A percentile compares a stretch with the other conserved stretches of the same genome.
These are phyloP conservation scores for Paspalum vaginatum DNA, from an alignment of 176 grass and related monocot species.

Conservation along the genomic window DNA sequence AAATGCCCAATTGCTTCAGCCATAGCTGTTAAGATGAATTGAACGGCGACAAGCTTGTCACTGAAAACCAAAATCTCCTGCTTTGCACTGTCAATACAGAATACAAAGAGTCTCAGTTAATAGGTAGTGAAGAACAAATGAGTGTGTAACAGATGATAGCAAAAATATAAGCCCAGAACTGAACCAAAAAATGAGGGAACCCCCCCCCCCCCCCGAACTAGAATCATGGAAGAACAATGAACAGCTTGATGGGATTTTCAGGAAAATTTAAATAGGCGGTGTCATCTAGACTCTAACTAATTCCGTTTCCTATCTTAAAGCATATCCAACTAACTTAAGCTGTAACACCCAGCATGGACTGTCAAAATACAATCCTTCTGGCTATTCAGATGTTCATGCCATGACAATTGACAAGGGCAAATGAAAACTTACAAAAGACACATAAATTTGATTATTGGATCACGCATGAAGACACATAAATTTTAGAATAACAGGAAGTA, in stretches of 20 bases:
- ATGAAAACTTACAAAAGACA: no score
- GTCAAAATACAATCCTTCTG: not conserved
- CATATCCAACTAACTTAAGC: no score
- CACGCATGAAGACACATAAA: no score
- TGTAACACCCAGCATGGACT: not conserved
- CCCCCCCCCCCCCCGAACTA: not conserved
- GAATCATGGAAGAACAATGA: not conserved
- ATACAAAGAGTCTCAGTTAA: not conserved
- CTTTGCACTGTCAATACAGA: conserved; percentile 23
- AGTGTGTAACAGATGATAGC: not conserved
- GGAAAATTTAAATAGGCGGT: not conserved
- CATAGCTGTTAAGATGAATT: conserved; percentile 7
- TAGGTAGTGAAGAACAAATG: not conserved
- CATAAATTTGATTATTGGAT: no score
- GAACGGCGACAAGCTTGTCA: not conserved
- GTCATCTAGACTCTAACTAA: not conserved
- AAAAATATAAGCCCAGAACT: not conserved
- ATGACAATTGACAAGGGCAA: not conserved
- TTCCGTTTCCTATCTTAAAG: not conserved
- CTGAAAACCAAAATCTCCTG: not conserved
- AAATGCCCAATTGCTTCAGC: conserved; percentile 9
- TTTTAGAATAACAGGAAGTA: no score
- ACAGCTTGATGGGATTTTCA: conserved; percentile 3
- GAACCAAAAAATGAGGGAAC: not conserved
- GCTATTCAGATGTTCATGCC: not conserved